Evolutionary conservation across 331 rosid genomes (phyloP).

Genomic region (Rhamnella rubrinervis): DNA sequence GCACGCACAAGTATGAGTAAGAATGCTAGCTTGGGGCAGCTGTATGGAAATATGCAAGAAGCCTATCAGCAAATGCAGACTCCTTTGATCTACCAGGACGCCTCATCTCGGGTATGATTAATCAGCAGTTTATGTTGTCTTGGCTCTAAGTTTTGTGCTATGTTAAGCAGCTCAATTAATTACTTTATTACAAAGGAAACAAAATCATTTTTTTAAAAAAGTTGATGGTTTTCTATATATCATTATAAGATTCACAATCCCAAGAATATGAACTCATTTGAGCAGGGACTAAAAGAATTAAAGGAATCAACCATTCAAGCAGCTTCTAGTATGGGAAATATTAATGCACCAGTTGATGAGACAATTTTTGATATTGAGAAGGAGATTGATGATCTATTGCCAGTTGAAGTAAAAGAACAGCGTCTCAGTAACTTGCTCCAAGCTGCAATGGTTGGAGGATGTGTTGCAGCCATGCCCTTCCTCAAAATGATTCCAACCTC

Average conservation of each 20-base stretch:
- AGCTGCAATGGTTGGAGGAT: conserved; percentile 84
- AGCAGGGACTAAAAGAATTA: conserved; percentile 76
- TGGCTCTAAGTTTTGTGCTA: too few species aligned
- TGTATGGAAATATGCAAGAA: conserved; percentile 96
- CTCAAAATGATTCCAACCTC: conserved; percentile 94
- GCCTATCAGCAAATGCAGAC: conserved; percentile 95
- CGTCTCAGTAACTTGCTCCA: conserved; percentile 90
- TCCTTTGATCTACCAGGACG: conserved; percentile 73
- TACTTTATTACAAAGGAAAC: too few species aligned
- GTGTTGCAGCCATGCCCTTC: conserved; percentile 98
- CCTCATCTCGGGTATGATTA: conserved; percentile 59
- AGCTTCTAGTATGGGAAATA: conserved; percentile 79
- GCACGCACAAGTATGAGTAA: conserved; percentile 69
- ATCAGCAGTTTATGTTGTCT: not conserved
- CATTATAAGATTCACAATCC: too few species aligned
- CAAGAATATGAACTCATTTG: conserved; percentile 4
- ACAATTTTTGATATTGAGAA: conserved; percentile 83
- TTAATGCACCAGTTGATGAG: conserved; percentile 88
- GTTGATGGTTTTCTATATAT: too few species aligned
- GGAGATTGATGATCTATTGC: conserved; percentile 89
- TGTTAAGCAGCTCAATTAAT: too few species aligned
- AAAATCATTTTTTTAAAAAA: too few species aligned
- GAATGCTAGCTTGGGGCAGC: conserved; percentile 89
- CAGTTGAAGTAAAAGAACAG: conserved; percentile 97
- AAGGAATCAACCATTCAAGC: conserved; percentile 84